Evolutionary conservation across 129 eudicot genomes (phyloP).

Genomic region (Ambrosia artemisiifolia): DNA sequence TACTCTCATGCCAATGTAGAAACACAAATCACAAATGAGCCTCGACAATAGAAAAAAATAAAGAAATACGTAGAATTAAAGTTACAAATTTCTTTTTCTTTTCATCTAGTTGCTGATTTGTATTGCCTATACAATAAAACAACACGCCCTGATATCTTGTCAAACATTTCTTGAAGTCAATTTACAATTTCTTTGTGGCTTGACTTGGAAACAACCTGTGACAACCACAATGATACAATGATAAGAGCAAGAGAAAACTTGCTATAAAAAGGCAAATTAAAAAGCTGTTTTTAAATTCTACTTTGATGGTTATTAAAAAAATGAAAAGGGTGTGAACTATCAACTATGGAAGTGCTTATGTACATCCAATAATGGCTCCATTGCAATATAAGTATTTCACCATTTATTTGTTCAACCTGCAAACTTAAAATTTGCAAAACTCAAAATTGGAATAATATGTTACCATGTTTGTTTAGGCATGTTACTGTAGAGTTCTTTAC

Average conservation of each 20-base stretch:
- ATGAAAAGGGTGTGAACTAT: not conserved
- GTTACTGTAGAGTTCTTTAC: too few species aligned
- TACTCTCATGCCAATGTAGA: too few species aligned
- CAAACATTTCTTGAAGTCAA: slow-evolving; percentile 86
- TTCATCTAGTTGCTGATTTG: slow-evolving; percentile 73
- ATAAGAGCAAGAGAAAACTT: too few species aligned
- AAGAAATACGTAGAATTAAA: slow-evolving; percentile 4
- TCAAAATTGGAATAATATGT: too few species aligned
- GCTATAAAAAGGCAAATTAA: slow-evolving; percentile 2
- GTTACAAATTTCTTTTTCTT: slow-evolving; percentile 93
- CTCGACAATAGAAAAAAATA: slow-evolving; percentile 5
- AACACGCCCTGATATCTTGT: slow-evolving; percentile 79
- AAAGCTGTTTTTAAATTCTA: not conserved
- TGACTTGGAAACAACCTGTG: slow-evolving; percentile 78
- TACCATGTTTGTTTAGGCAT: too few species aligned
- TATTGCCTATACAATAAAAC: slow-evolving; percentile 91
- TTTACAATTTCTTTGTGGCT: slow-evolving; percentile 70
- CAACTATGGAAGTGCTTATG: slow-evolving; percentile 7
- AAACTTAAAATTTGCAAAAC: too few species aligned
- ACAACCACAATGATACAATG: slow-evolving; percentile 76
- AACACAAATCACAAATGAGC: not conserved
- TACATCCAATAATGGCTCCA: slow-evolving; percentile 88
- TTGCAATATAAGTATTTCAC: slow-evolving; percentile 79
- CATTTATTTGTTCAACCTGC: too few species aligned
- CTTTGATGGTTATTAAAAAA: not conserved